Percentiles rank a stretch among this genome's conserved stretches.
These are phyloP conservation scores for Takashimella koratensis DNA, from an alignment of 1,284 basidiomycete species.

Conservation along the genomic window DNA sequence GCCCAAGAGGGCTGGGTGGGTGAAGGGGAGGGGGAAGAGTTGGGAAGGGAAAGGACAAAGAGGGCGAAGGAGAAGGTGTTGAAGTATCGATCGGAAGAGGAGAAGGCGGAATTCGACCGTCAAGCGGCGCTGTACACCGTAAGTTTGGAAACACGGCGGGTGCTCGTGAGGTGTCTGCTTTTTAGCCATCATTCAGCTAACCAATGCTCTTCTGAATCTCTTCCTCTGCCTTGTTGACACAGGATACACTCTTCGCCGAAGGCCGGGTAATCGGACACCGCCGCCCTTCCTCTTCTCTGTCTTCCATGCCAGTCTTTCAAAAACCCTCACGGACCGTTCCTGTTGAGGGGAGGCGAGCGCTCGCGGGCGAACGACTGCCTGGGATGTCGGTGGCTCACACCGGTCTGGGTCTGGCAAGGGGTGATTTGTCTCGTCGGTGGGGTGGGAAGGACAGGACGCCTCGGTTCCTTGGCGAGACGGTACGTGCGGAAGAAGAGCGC, in stretches of 20 bases:
- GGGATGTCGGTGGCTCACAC: constrained; percentile 37
- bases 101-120: constrained; percentile 37
- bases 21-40: constrained; percentile 20
- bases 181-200: too few relatives aligned
- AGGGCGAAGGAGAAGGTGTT: constrained; percentile 45
- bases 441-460: constrained; percentile 11
- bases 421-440: constrained; percentile 26
- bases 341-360: constrained; percentile 21
- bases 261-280: constrained; percentile 6
- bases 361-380: constrained; percentile 44
- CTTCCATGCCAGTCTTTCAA: too few relatives aligned
- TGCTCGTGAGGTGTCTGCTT: too few relatives aligned
- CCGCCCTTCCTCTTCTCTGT: not conserved
- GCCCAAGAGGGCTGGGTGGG: constrained; percentile 15
- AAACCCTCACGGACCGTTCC: constrained; percentile 11
- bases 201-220: too few relatives aligned
- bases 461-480: constrained; percentile 9
- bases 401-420: constrained; percentile 44
- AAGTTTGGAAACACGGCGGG: constrained; percentile 20
- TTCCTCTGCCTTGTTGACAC: constrained; percentile 3
- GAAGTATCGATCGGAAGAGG: constrained; percentile 43
- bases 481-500: not conserved
- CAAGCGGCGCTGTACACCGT: constrained; percentile 49
- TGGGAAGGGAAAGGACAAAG: constrained; percentile 41
- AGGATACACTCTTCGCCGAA: constrained; percentile 4